Conservation (phyloP, 1,139 yeast species). For the Blastobotrys arbuscula region DNA sequence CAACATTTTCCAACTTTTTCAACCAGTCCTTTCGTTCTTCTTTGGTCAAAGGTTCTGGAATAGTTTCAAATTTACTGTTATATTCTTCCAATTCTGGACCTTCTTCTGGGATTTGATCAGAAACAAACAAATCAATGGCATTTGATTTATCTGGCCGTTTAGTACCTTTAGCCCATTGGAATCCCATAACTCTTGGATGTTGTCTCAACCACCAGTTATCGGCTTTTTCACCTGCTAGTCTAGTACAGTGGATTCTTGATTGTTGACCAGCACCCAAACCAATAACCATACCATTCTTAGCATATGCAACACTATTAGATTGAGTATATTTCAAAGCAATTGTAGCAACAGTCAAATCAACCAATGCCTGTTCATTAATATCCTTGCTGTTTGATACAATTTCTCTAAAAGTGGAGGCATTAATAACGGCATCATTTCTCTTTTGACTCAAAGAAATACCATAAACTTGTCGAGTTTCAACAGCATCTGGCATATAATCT, state of each 20-base stretch:
- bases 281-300: slow-evolving; percentile 97
- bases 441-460: slow-evolving; percentile 94
- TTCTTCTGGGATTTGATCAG: slow-evolving; percentile 81
- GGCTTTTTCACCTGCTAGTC: slow-evolving; percentile 98
- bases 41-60: slow-evolving; percentile 77
- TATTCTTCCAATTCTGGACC: slow-evolving; percentile 94
- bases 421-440: slow-evolving; percentile 95
- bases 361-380: slow-evolving; percentile 83
- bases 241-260: slow-evolving; percentile 97
- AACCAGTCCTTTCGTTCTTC: slow-evolving; percentile 89
- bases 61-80: slow-evolving; percentile 68
- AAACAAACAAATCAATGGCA: slow-evolving; percentile 90
- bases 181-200: slow-evolving; percentile 85
- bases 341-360: slow-evolving; percentile 94
- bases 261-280: slow-evolving; percentile 99
- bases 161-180: slow-evolving; percentile 97
- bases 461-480: slow-evolving; percentile 91
- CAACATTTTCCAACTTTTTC: slow-evolving; percentile 70
- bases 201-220: slow-evolving; percentile 99
- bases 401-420: slow-evolving; percentile 82
- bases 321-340: slow-evolving; percentile 96
- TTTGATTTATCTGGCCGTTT: slow-evolving; percentile 98
- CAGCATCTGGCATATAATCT: slow-evolving; percentile 71
- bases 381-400: slow-evolving; percentile 81
- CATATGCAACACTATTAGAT: slow-evolving; percentile 96